Conservation (phyloP, 495 filamentous ascomycete genomes). For the Thermochaetoides thermophila region DNA sequence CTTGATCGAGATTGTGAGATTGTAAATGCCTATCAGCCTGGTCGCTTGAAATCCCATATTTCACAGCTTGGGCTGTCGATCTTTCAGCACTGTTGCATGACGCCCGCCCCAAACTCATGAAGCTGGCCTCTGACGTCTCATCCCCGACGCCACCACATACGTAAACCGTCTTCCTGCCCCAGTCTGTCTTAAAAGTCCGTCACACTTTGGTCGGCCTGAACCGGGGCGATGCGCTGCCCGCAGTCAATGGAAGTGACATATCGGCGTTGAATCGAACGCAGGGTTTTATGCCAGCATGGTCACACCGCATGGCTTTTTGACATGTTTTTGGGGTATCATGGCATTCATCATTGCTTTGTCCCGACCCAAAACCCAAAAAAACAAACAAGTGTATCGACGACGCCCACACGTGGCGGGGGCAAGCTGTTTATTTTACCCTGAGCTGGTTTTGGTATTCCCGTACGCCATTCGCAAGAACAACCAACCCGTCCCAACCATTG, state of each 20-base stretch:
- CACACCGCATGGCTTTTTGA: constrained; percentile 2
- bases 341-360: constrained; percentile 10
- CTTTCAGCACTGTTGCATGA: constrained; percentile 16
- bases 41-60: not conserved
- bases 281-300: not conserved
- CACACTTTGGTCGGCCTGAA: no score
- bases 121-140: not conserved
- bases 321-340: constrained; percentile 8
- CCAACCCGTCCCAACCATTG: constrained; percentile 11
- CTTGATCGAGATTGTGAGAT: not conserved
- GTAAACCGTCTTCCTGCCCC: no score
- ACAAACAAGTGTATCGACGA: constrained; percentile 11
- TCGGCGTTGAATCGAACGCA: not conserved
- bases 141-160: no score
- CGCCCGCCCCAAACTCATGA: no score
- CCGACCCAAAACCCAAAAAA: constrained; percentile 4
- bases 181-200: no score
- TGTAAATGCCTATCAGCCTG: not conserved
- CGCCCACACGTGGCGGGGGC: constrained; percentile 15
- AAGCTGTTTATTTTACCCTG: constrained; percentile 23
- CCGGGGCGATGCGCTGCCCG: no score
- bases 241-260: no score
- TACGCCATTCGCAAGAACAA: constrained; percentile 24
- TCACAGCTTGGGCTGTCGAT: constrained; percentile 5
- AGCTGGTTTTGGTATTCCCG: constrained; percentile 26